Evolutionary conservation across 2,329 filamentous ascomycete species (phyloP), one percentile per base, ranked within the genome.

Genomic region (Tricladium varicosporioides): DNA sequence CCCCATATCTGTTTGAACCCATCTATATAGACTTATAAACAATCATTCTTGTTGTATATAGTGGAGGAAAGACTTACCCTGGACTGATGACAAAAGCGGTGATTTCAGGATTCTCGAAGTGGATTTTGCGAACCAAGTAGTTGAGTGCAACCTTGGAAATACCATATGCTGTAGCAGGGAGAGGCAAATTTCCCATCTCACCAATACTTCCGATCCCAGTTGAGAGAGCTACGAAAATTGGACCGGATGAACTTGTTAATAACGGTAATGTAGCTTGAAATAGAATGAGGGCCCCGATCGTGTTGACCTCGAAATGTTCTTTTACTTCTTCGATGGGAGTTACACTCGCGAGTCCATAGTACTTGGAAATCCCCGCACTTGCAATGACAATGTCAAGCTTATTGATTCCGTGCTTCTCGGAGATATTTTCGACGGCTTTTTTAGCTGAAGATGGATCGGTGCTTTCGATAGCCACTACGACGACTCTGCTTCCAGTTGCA

Each of bases 371-470:
- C 11, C 74, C 80, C 0, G 80, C 79, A 63, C 83, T 83, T 46
- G 79, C 76, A 51, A 84, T 76, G 1, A 83, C 73, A 5, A 80
- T 65, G 59, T 83, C 79, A 2, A 83, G 57, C 19, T 72, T 66
- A 4, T 67, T 63, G 59, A 83, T 75, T 2, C 70, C 70, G 50
- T 65, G 43, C 13, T 72, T 58, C 1, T 67, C 60, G 0, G 77
- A 65, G 2, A 66, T 59, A 22, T 68, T 51, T 1, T 74, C 67
- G n/a, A n/a, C n/a, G n/a, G n/a, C n/a, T n/a, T n/a, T n/a, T n/a
- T n/a, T n/a, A 1, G 74, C 74, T 13, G 65, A 60, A 2, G 64
- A 61, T 0, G 75, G 62, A 53, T 75, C 73, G 1, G 65, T 59
- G 0, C 71, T 69, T 48, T 81, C 78, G 57, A 79, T 65, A 58